Evolutionary conservation across 2,329 filamentous ascomycete species (phyloP).

Genomic region (Pezicula carpinea): DNA sequence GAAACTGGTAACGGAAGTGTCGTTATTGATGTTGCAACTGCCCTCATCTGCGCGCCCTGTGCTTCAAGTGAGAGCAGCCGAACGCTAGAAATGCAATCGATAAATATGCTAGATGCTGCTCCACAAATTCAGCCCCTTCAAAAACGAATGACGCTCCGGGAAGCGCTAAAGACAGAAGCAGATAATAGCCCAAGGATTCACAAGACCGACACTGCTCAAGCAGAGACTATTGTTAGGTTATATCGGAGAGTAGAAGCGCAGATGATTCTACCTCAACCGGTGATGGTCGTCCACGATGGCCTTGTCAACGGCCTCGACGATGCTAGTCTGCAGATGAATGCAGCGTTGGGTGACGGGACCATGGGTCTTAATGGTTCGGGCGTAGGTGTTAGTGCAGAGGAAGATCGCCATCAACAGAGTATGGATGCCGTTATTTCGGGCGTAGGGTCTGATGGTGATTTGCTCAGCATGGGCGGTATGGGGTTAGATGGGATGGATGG

Average conservation of each 20-base stretch:
- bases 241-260: slow-evolving; percentile 28
- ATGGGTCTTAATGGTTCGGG: slow-evolving; percentile 1
- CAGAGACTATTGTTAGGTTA: slow-evolving; percentile 25
- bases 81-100: slow-evolving; percentile 9
- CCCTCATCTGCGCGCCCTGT: slow-evolving; percentile 65
- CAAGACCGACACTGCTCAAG: slow-evolving; percentile 20
- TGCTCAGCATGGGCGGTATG: not conserved
- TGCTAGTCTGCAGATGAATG: slow-evolving; percentile 8
- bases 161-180: slow-evolving; percentile 24
- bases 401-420: slow-evolving; percentile 1
- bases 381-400: not conserved
- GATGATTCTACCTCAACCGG: slow-evolving; percentile 12
- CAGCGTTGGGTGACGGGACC: slow-evolving; percentile 1
- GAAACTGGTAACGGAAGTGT: slow-evolving; percentile 54
- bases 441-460: not conserved
- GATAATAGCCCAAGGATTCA: slow-evolving; percentile 23
- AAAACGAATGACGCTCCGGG: slow-evolving; percentile 24
- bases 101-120: slow-evolving; percentile 8
- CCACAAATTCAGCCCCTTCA: slow-evolving; percentile 14
- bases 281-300: slow-evolving; percentile 5
- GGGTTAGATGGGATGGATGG: not conserved
- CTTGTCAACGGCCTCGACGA: slow-evolving; percentile 6
- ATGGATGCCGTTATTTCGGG: slow-evolving; percentile 2
- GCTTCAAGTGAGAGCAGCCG: slow-evolving; percentile 24
- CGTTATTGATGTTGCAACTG: slow-evolving; percentile 64